Percentiles rank a stretch among this genome's conserved stretches.
phyloP scores from a whole-genome alignment of 306 rosid species.

The Medicago truncatula region DNA sequence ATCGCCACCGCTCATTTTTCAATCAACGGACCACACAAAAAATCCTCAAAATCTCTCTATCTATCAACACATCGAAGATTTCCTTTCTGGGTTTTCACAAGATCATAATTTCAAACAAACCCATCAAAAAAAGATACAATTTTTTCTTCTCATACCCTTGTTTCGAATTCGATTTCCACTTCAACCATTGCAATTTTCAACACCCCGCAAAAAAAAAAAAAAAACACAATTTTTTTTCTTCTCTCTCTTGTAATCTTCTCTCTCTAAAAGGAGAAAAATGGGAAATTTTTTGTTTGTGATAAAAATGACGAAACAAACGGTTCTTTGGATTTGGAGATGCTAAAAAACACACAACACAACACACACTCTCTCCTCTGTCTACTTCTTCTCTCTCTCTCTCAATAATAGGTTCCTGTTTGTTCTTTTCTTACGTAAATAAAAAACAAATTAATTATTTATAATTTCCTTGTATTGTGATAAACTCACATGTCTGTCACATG shows the following conservation, averaged over 20 bases:
- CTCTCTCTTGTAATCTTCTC: conserved; percentile 50
- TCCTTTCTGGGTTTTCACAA: conserved; percentile 62
- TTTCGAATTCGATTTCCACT: conserved; percentile 65
- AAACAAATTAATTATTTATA: neutral
- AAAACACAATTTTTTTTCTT: conserved; percentile 39
- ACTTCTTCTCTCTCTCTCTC: conserved; percentile 50
- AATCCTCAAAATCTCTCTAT: conserved; percentile 47
- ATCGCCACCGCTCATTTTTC: conserved; percentile 88
- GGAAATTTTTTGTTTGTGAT: conserved; percentile 47
- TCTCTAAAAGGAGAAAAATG: conserved; percentile 70
- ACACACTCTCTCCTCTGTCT: conserved; percentile 45
- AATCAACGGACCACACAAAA: conserved; percentile 58
- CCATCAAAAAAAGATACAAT: conserved; percentile 44
- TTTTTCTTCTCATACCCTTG: conserved; percentile 42
- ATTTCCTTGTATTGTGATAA: conserved; percentile 42
- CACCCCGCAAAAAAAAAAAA: conserved; percentile 22
- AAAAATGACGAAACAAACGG: conserved; percentile 62
- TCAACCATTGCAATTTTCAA: conserved; percentile 59
- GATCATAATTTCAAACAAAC: conserved; percentile 67
- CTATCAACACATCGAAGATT: conserved; percentile 73
- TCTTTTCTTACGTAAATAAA: conserved; percentile 44
- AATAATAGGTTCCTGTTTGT: conserved; percentile 59
- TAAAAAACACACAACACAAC: conserved; percentile 43
- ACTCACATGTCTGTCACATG: conserved; percentile 37
- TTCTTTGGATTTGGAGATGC: conserved; percentile 57